These are phyloP conservation scores for Niebla homalea DNA, from an alignment of 495 filamentous ascomycete species.

Conservation along the genomic window DNA sequence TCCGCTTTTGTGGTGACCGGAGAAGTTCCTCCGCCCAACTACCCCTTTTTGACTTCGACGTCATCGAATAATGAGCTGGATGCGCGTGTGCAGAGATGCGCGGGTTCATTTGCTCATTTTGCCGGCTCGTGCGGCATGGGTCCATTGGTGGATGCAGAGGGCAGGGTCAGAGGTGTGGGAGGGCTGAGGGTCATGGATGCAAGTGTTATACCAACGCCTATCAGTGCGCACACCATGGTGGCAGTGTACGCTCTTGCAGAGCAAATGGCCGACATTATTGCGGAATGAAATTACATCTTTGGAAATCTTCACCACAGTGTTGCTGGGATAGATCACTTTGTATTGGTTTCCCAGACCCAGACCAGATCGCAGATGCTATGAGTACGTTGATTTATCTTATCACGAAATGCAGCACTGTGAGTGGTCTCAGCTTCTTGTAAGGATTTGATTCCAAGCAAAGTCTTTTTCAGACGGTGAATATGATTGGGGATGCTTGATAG, in stretches of 20 bases:
- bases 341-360: too few relatives aligned
- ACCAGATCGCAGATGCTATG: too few relatives aligned
- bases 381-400: too few relatives aligned
- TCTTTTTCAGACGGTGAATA: too few relatives aligned
- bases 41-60: not conserved
- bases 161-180: conserved; percentile 13
- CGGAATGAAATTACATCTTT: too few relatives aligned
- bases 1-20: too few relatives aligned
- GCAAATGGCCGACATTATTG: conserved; percentile 15
- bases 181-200: conserved; percentile 18
- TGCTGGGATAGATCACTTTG: too few relatives aligned
- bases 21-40: not conserved
- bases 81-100: not conserved
- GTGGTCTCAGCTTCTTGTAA: too few relatives aligned
- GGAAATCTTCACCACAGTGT: too few relatives aligned
- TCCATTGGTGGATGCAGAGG: conserved; percentile 14
- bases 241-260: conserved; percentile 19
- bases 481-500: too few relatives aligned
- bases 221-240: conserved; percentile 13
- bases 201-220: conserved; percentile 14
- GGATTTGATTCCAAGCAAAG: too few relatives aligned
- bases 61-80: not conserved
- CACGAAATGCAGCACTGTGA: too few relatives aligned
- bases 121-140: conserved; percentile 3
- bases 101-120: not conserved